A percentile compares a stretch with the other conserved stretches of the same genome.
phyloP scores from a whole-genome alignment of 495 filamentous ascomycete species.

The Aspergillus ellipticus region DNA sequence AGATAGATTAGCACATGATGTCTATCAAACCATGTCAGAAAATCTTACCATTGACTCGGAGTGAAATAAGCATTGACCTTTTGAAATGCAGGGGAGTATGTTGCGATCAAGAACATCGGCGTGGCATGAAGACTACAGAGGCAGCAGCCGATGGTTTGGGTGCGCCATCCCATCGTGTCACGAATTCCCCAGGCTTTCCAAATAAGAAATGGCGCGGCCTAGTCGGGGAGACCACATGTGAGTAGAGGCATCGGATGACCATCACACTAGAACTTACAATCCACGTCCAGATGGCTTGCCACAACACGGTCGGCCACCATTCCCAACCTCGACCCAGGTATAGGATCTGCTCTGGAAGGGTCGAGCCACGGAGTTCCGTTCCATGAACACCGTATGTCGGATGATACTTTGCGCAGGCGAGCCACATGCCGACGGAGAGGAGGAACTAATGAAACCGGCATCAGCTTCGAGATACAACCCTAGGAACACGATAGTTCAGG shows the following conservation, averaged over 20 bases:
- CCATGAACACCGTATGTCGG: constrained; percentile 52
- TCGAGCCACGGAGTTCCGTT: constrained; percentile 29
- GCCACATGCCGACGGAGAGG: constrained; percentile 57
- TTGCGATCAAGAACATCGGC: constrained; percentile 60
- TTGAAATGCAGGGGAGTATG: constrained; percentile 57
- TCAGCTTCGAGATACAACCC: constrained; percentile 3
- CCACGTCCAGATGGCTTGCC: constrained; percentile 58
- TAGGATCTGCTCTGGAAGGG: constrained; percentile 35
- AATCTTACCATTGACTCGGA: constrained; percentile 54
- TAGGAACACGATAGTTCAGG: neutral
- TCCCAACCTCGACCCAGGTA: constrained; percentile 56
- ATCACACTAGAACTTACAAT: constrained; percentile 26
- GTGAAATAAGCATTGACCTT: constrained; percentile 51
- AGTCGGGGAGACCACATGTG: neutral
- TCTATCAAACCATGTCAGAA: neutral
- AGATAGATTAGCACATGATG: neutral
- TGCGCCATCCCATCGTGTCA: constrained; percentile 66
- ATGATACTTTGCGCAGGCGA: constrained; percentile 66
- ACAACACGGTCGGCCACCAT: constrained; percentile 41
- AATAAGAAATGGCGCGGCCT: constrained; percentile 39
- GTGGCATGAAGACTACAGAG: constrained; percentile 55
- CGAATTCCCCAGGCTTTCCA: constrained; percentile 49
- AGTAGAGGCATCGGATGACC: constrained; percentile 8
- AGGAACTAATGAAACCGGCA: constrained; percentile 46
- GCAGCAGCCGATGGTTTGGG: constrained; percentile 59